A percentile compares a stretch with the other conserved stretches of the same genome.
phyloP scores from a whole-genome alignment of 176 grass and related monocot genomes.

The Otatea glauca region DNA sequence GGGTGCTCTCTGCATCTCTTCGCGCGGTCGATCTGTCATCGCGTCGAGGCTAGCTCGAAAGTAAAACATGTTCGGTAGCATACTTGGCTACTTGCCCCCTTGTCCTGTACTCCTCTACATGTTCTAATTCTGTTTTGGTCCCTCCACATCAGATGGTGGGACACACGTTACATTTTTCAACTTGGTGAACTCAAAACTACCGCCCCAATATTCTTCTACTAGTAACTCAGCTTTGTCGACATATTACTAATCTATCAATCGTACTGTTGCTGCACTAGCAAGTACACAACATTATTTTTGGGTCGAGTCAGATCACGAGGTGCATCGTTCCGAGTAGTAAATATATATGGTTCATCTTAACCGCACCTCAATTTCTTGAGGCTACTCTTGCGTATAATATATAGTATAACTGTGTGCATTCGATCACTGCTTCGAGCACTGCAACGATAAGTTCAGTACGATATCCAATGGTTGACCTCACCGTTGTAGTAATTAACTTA shows the following conservation, averaged over 20 bases:
- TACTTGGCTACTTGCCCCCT: neutral
- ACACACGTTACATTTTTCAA: too few relatives aligned
- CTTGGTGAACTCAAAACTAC: too few relatives aligned
- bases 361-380: neutral
- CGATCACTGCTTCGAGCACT: constrained; percentile 23
- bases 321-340: neutral
- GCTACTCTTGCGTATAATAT: neutral
- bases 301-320: neutral
- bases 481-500: neutral
- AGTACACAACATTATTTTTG: neutral
- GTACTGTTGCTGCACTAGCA: too few relatives aligned
- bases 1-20: neutral
- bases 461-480: constrained; percentile 30
- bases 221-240: too few relatives aligned
- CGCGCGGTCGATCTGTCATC: neutral
- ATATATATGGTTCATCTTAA: neutral
- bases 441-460: constrained; percentile 24
- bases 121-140: neutral
- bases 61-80: neutral
- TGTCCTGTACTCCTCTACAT: neutral
- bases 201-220: too few relatives aligned
- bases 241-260: too few relatives aligned
- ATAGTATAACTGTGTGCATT: too few relatives aligned
- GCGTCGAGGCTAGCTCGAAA: neutral
- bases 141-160: too few relatives aligned